phyloP scores from a whole-genome alignment of 140 eudicot genomes.

The Stevia rebaudiana region DNA sequence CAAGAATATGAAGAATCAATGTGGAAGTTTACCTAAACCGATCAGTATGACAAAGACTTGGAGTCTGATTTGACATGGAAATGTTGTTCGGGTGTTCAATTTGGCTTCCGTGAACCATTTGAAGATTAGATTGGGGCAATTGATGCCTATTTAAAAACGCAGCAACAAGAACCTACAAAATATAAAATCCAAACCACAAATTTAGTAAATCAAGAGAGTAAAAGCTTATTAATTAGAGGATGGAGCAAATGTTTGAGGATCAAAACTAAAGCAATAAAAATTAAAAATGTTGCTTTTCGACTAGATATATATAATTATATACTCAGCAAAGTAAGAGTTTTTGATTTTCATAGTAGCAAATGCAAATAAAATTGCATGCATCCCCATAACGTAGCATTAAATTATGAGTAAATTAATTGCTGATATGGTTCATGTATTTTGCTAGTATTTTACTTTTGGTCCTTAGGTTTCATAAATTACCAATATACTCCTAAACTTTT shows the following conservation, averaged over 20 bases:
- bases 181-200: background rate
- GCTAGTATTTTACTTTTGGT: too few relatives aligned
- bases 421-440: too few relatives aligned
- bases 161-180: slow-evolving; percentile 82
- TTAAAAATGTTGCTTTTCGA: slow-evolving; percentile 24
- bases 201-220: background rate
- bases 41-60: slow-evolving; percentile 36
- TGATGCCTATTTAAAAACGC: slow-evolving; percentile 62
- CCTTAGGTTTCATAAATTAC: too few relatives aligned
- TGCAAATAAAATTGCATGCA: slow-evolving; percentile 44
- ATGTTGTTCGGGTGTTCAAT: slow-evolving; percentile 21
- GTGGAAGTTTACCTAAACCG: slow-evolving; percentile 61
- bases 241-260: too few relatives aligned
- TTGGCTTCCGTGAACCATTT: slow-evolving; percentile 52
- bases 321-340: background rate
- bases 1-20: background rate
- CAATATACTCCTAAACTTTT: too few relatives aligned
- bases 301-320: slow-evolving; percentile 1
- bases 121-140: slow-evolving; percentile 44
- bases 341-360: slow-evolving; percentile 9
- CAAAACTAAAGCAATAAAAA: too few relatives aligned
- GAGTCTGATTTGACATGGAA: slow-evolving; percentile 26
- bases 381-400: slow-evolving; percentile 33
- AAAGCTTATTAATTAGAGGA: too few relatives aligned
- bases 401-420: too few relatives aligned